Base-by-base conservation (phyloP, 2,329 filamentous ascomycete species). In the Zopfia rhizophila region DNA sequence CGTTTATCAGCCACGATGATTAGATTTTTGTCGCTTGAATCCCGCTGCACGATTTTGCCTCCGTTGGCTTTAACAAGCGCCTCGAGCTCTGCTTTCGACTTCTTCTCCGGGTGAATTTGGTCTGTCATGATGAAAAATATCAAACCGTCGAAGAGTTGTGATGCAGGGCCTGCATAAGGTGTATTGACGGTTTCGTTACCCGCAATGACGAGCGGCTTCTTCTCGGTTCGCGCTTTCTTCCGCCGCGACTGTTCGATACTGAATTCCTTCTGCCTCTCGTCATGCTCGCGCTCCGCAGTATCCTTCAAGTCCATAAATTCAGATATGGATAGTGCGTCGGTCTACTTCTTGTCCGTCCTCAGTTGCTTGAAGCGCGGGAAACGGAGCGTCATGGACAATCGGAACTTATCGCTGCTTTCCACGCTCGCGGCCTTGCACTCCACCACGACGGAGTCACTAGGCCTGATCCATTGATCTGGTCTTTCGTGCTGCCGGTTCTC, bases 391-490 rank as follows among this genome's bases (percentile, higher is more conserved):
- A 88, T 77, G 1, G 83, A 83, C 12, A 84, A 84, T 6, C 87
- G 86, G 66, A 97, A 97, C 47, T 88, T 85, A 39, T 92, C 88
- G 1, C 89, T 93, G 0, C 78, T 74, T 1, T 82, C 84, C 0
- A 95, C 83, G 14, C 86, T 90, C 1, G 93, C 88, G 3, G 92
- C 94, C 72, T 97, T 99, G 51, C 94, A 89, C 31, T 89, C 88
- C 0, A 99, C 61, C 1, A 99, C 91, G 12, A 99, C 72, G 0
- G 92, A 97, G 50, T 97, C 90, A 39, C 83, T 85, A 0, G 94
- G 91, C 23, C 88, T 86, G 63, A 99, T 97, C 92, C 92, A 99
- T 40, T 92, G 83, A 63, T 99, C 93, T 0, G 94, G 94, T 33
- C 81, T 79, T 70, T 97, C 93, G 51, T 82, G 78, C 62, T 94